These are phyloP conservation scores for Colletotrichum gigasporum DNA, from an alignment of 2,329 filamentous ascomycete species.

Conservation along the genomic window DNA sequence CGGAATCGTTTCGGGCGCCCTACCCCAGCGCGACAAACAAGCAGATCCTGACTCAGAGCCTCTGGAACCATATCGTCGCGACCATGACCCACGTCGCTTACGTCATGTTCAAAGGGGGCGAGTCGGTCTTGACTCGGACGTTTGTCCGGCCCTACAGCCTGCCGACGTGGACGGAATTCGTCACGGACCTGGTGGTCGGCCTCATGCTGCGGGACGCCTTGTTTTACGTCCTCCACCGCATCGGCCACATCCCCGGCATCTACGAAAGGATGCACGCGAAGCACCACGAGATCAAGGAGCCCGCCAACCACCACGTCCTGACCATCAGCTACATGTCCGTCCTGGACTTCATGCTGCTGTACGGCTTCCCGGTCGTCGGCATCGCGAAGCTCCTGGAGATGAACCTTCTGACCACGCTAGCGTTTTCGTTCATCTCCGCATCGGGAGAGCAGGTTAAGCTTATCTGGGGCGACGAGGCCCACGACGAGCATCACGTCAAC, in stretches of 20 bases:
- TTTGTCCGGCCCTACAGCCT: neutral
- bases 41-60: neutral
- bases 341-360: neutral
- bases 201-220: neutral
- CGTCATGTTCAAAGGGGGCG: neutral
- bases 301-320: neutral
- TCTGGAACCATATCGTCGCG: neutral
- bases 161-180: neutral
- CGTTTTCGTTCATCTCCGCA: neutral
- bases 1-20: neutral
- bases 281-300: slow-evolving; percentile 6
- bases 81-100: neutral
- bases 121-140: neutral
- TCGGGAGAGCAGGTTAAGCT: slow-evolving; percentile 1
- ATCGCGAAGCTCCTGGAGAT: neutral
- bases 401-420: neutral
- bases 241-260: neutral
- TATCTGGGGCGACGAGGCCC: slow-evolving; percentile 7
- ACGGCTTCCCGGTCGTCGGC: neutral
- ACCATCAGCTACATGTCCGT: slow-evolving; percentile 15
- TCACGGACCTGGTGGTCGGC: neutral
- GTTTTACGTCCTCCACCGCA: neutral
- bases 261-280: slow-evolving; percentile 2
- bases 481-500: slow-evolving; percentile 7
- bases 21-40: neutral